Evolutionary conservation across 2,329 filamentous ascomycete genomes (phyloP).

Genomic region (Neofusicoccum laricinum): DNA sequence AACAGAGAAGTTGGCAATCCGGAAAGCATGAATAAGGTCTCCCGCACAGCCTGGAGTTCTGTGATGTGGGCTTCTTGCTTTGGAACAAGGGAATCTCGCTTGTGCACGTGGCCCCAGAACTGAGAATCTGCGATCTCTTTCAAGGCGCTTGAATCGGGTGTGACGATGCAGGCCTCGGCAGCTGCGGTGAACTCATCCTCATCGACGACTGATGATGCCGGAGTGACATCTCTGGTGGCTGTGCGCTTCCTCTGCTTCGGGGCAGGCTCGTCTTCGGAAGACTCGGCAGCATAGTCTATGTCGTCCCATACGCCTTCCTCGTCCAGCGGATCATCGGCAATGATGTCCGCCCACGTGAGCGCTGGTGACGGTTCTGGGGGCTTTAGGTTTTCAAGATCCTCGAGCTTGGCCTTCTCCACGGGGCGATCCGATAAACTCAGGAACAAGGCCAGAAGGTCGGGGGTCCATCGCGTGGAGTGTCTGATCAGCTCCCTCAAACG

Average conservation of each 20-base stretch:
- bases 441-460: constrained; percentile 76
- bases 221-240: constrained; percentile 25
- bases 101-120: constrained; percentile 43
- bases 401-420: constrained; percentile 64
- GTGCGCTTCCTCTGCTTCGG: constrained; percentile 31
- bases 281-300: constrained; percentile 63
- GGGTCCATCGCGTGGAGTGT: constrained; percentile 62
- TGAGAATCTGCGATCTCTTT: constrained; percentile 43
- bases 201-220: constrained; percentile 33
- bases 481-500: constrained; percentile 60
- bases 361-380: constrained; percentile 45
- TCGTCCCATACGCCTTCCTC: constrained; percentile 68
- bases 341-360: constrained; percentile 77
- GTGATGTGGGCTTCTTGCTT: constrained; percentile 46
- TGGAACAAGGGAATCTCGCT: background rate
- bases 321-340: constrained; percentile 71
- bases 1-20: constrained; percentile 76
- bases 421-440: constrained; percentile 81
- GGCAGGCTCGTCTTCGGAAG: constrained; percentile 58
- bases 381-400: constrained; percentile 58
- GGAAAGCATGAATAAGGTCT: constrained; percentile 80
- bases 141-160: constrained; percentile 28
- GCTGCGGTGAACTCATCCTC: constrained; percentile 36
- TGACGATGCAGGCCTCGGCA: constrained; percentile 32
- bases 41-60: constrained; percentile 71